Conservation (phyloP, 371 early-diverging fungal species). For the Mucor racemosus region DNA sequence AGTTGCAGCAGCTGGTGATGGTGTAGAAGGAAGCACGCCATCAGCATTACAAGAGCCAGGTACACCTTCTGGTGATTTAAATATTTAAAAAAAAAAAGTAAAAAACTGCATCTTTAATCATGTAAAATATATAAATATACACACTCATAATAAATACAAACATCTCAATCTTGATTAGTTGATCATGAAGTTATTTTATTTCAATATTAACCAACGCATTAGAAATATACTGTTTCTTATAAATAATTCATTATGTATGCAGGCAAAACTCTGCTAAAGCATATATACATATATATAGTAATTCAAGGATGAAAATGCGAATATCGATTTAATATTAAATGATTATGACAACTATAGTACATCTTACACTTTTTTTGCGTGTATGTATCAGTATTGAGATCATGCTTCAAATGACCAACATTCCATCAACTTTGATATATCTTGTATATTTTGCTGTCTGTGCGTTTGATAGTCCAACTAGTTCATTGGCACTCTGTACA, state of each 20-base stretch:
- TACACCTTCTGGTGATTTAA: slow-evolving; percentile 9
- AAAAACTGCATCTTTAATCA: not conserved
- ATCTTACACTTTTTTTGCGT: not conserved
- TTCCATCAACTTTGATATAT: not conserved
- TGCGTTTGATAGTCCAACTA: not conserved
- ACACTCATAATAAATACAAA: not conserved
- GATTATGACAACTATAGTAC: not conserved
- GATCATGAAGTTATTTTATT: slow-evolving; percentile 6
- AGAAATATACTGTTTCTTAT: not conserved
- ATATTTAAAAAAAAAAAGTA: not conserved
- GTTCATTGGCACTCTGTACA: not conserved
- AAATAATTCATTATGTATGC: not conserved
- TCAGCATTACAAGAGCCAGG: slow-evolving; percentile 11
- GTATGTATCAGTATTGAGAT: slow-evolving; percentile 3
- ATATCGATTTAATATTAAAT: slow-evolving; percentile 2
- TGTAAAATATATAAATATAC: not conserved
- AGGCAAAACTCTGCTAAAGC: not conserved
- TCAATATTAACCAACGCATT: slow-evolving; percentile 1
- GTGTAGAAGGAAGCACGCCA: not conserved
- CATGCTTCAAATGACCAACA: not conserved
- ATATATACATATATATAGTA: not conserved
- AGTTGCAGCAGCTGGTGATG: not conserved
- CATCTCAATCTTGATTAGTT: not conserved
- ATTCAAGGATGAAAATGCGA: slow-evolving; percentile 4
- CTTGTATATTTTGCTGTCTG: not conserved